phyloP scores from a whole-genome alignment of 2,329 filamentous ascomycete species.

The Orbilia quercus region DNA sequence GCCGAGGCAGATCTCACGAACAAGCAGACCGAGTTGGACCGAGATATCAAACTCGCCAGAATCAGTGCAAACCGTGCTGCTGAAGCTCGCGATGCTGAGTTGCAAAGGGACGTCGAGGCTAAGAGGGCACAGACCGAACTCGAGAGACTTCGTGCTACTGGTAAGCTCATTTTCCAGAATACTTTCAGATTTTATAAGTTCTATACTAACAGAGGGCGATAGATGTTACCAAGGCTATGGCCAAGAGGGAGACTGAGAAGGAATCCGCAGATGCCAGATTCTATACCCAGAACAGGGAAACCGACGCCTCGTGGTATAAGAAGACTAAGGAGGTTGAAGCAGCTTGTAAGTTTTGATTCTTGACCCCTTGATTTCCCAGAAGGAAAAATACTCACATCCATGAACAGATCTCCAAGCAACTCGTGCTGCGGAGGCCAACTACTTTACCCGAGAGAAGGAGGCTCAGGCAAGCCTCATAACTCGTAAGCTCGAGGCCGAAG shows the following conservation, averaged over 20 bases:
- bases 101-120: slow-evolving; percentile 80
- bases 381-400: slow-evolving; percentile 13
- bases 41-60: slow-evolving; percentile 79
- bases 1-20: slow-evolving; percentile 82
- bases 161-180: slow-evolving; percentile 16
- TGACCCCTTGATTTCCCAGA: neutral
- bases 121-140: slow-evolving; percentile 83
- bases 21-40: slow-evolving; percentile 76
- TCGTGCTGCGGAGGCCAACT: slow-evolving; percentile 61
- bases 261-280: slow-evolving; percentile 72
- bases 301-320: slow-evolving; percentile 61
- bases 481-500: slow-evolving; percentile 80
- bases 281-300: slow-evolving; percentile 61
- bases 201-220: slow-evolving; percentile 61
- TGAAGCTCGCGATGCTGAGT: slow-evolving; percentile 80
- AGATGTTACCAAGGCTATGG: slow-evolving; percentile 81
- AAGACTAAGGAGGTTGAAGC: slow-evolving; percentile 64
- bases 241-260: slow-evolving; percentile 74
- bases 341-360: slow-evolving; percentile 58
- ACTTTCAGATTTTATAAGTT: neutral
- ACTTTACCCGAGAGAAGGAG: slow-evolving; percentile 65
- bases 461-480: slow-evolving; percentile 72
- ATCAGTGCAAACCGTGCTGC: slow-evolving; percentile 79
- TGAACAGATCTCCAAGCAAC: slow-evolving; percentile 51
- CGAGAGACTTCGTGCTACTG: slow-evolving; percentile 76